These are phyloP conservation scores for Leucogyrophana mollusca DNA, from an alignment of 768 basidiomycete species.

Conservation along the genomic window DNA sequence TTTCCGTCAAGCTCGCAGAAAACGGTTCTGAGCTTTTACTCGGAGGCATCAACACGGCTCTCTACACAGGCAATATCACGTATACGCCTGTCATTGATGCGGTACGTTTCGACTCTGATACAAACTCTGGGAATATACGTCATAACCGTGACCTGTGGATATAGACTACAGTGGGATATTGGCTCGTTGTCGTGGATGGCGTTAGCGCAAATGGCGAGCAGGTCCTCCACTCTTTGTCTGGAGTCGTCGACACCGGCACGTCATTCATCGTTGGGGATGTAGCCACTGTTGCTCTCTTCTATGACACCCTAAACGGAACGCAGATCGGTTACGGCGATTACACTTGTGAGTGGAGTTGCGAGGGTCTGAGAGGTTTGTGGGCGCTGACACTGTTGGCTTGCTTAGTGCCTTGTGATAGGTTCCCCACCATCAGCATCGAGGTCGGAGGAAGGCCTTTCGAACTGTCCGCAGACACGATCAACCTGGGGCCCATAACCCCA, in stretches of 20 bases:
- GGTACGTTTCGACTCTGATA: slow-evolving; percentile 10
- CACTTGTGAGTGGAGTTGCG: slow-evolving; percentile 17
- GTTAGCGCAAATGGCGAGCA: slow-evolving; percentile 21
- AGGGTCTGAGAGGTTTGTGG: background rate
- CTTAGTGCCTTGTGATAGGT: slow-evolving; percentile 22
- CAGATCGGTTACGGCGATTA: slow-evolving; percentile 32
- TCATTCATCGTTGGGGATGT: slow-evolving; percentile 41
- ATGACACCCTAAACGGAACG: slow-evolving; percentile 30
- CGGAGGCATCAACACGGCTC: slow-evolving; percentile 37
- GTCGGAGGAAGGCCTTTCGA: slow-evolving; percentile 26
- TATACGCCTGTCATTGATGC: slow-evolving; percentile 25
- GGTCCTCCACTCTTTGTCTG: slow-evolving; percentile 5
- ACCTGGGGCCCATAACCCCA: slow-evolving; percentile 24
- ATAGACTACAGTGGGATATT: slow-evolving; percentile 14
- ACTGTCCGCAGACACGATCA: slow-evolving; percentile 20
- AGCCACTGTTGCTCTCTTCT: slow-evolving; percentile 30
- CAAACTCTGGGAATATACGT: background rate
- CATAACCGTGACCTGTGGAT: slow-evolving; percentile 2
- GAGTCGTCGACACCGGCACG: slow-evolving; percentile 52
- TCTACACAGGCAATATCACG: slow-evolving; percentile 37
- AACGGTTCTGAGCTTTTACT: slow-evolving; percentile 33
- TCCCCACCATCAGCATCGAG: slow-evolving; percentile 28
- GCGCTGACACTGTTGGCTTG: background rate
- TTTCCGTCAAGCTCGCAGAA: slow-evolving; percentile 36
- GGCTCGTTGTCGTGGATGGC: slow-evolving; percentile 18